Evolutionary conservation across 805 yeast genomes (phyloP), one percentile per base, ranked within the genome.

Genomic region (Wickerhamomyces strasburgensis): DNA sequence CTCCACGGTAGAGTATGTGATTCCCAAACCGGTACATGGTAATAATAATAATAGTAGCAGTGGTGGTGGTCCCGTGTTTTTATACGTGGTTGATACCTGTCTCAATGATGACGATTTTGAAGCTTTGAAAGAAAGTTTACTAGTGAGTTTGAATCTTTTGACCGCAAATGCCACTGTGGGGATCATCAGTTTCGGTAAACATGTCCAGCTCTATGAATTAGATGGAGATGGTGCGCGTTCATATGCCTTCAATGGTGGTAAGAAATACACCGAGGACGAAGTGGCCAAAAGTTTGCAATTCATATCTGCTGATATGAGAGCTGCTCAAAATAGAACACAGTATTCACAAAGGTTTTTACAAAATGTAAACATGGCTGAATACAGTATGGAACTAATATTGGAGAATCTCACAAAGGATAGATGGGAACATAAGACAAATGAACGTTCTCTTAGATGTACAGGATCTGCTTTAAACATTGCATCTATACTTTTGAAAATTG

Each of bases 381-480:
- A 68, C 53, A 70, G 68, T 19, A 47, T 80, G 21, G 61, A 70
- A 3, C 49, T 58, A 11, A 64, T 78, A 19, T 54, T 80, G 24
- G 80, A 78, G 38, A 64, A 60, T 16, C 54, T 80, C 33, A 51
- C 58, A 10, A 55, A 64, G 4, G 80, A 79, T 47, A 48, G 66
- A 1, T 80, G 79, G 58, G 73, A 75, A 2, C 62, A 61, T 31
- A 49, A 57, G 13, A 60, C 62, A 31, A 65, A 61, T 38, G 67
- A 69, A 42, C 67, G 87, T 49, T 61, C 69, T 4, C 60, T 65
- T 29, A 65, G 84, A 46, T 64, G 77, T 15, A 76, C 83, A 0
- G 87, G 86, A 3, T 52, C 73, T 32, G 85, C 85, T 3, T 44
- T 80, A 17, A 72, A 70, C 40, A 58, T 79, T 60, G 62, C 72